Base-by-base conservation (phyloP, 192 early-diverging fungal species). In the Coemansia umbellata region DNA sequence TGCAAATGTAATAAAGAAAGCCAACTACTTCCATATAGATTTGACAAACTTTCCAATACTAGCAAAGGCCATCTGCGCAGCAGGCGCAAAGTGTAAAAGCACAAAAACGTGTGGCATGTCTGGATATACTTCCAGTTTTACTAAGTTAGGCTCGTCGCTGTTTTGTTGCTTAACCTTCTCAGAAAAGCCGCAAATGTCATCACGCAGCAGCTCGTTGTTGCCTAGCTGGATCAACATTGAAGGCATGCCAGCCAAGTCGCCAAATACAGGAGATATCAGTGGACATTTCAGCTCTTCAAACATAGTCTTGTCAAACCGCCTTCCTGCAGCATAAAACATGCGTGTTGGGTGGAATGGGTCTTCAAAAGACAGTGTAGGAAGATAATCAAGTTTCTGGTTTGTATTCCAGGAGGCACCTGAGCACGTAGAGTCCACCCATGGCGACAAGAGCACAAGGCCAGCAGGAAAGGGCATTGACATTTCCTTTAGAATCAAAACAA, bases 21-120 rank as follows among this genome's bases (percentile, higher is more conserved):
- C n/a, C 33, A 13, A 35, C 2, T 13, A 14, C 33, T 8, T 13
- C 11, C 23, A 28, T 9, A 26, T 13, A 31, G 14, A 30, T 24
- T 30, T 42, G 3, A 50, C 37, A 54, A 64, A 67, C 1, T 41
- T 8, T 10, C 40, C 58, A 39, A 75, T 60, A 39, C 45, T 57
- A 0, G 39, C 43, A 59, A 75, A 75, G 17, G 64, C 72, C 23
- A 50, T 30, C 37, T 58, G 43, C 2, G 70, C 63, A 0, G 58
- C 50, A 3, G 58, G 58, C 4, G 63, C 48, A 59, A 74, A 74
- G 37, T 74, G 54, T 15, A 74, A 44, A 27, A 74, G 41, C 4
- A 60, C 39, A 63, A 75, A 75, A 3, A 32, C 72, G 50, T 75
- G 72, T 1, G 72, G 72, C 72, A 75, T 75, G 30, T 63, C 30